phyloP scores from a whole-genome alignment of 169 alveolate genomes.

The Eimeria nieschulzi region DNA sequence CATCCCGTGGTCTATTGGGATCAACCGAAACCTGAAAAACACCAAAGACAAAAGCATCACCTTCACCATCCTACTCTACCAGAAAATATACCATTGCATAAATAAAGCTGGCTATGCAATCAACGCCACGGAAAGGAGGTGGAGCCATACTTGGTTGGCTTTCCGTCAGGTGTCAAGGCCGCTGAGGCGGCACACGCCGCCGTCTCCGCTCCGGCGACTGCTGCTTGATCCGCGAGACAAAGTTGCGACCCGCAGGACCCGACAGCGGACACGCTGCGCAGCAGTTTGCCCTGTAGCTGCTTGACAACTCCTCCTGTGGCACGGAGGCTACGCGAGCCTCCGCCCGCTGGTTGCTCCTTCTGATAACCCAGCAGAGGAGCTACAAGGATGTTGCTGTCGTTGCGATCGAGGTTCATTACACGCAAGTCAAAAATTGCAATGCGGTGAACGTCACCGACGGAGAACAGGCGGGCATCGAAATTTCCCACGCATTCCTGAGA shows the following conservation, averaged over 20 bases:
- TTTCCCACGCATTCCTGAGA: constrained; percentile 95
- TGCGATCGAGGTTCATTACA: constrained; percentile 97
- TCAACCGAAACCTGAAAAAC: constrained; percentile 86
- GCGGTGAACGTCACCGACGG: constrained; percentile 96
- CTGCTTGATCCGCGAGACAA: constrained; percentile 45
- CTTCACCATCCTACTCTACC: not conserved
- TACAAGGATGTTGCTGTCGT: constrained; percentile 97
- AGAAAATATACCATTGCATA: not conserved
- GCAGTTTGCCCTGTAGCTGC: constrained; percentile 48
- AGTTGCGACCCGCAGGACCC: constrained; percentile 61
- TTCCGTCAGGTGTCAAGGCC: constrained; percentile 81
- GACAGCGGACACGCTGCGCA: constrained; percentile 56
- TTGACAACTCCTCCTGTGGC: constrained; percentile 64
- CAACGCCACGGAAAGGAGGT: not conserved
- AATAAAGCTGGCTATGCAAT: not conserved
- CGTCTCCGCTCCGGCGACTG: constrained; percentile 46
- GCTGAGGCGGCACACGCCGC: constrained; percentile 59
- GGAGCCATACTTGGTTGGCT: constrained; percentile 77
- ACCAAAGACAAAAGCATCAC: not conserved
- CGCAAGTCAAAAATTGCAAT: constrained; percentile 97
- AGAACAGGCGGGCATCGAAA: constrained; percentile 92
- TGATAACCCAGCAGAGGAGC: constrained; percentile 79
- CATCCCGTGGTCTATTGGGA: constrained; percentile 99
- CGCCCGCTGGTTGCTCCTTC: constrained; percentile 71
- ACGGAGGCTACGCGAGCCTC: constrained; percentile 58